Percentiles rank a stretch among this genome's conserved stretches.
Conservation (phyloP, 148 eudicot species). For the Rhododendron williamsianum region DNA sequence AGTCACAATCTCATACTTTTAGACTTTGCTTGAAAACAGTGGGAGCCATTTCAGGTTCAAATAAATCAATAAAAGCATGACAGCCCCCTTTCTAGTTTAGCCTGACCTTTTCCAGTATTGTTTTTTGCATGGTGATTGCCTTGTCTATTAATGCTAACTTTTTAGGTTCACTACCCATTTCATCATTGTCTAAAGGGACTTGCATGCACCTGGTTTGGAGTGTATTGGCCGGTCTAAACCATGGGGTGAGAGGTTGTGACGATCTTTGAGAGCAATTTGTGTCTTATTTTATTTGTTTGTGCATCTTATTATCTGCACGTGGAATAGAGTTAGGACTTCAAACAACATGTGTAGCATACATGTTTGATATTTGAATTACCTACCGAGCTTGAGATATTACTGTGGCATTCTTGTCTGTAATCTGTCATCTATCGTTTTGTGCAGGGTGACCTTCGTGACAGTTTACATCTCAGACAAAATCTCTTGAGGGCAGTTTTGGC, state of each 20-base stretch:
- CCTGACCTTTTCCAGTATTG: not conserved
- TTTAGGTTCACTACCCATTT: not conserved
- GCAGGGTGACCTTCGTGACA: slow-evolving; percentile 78
- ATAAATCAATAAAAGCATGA: not conserved
- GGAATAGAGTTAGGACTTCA: not conserved
- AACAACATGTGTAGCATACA: not conserved
- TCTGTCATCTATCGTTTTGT: slow-evolving; percentile 16
- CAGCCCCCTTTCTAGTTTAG: not conserved
- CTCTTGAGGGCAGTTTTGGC: slow-evolving; percentile 64
- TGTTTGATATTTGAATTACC: not conserved
- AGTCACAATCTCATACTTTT: not conserved
- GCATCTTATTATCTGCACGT: not conserved
- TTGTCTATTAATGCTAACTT: not conserved
- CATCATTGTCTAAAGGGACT: not conserved
- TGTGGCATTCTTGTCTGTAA: not conserved
- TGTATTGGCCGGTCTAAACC: not conserved
- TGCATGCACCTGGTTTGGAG: not conserved
- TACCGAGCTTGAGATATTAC: not conserved
- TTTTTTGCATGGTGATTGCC: not conserved
- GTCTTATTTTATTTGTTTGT: not conserved
- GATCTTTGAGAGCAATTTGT: not conserved
- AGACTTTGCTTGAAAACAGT: not conserved
- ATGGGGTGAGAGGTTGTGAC: not conserved
- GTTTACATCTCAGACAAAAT: slow-evolving; percentile 60
- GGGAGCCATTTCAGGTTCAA: not conserved